Percentiles rank a stretch among this genome's conserved stretches.
phyloP scores from a whole-genome alignment of 345 rosid genomes.

The Ceriops zippeliana region DNA sequence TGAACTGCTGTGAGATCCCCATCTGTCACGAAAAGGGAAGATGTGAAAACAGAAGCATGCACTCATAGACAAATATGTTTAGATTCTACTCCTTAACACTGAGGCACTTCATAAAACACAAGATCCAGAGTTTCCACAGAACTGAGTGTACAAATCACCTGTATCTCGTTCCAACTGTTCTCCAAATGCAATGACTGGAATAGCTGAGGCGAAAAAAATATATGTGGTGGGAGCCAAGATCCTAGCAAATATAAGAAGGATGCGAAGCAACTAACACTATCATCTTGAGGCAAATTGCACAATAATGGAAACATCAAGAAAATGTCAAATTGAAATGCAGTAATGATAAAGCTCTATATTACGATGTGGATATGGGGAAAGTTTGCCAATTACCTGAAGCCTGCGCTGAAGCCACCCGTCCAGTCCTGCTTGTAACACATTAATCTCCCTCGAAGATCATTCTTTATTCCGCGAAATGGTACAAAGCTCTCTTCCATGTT shows the following conservation, averaged over 20 bases:
- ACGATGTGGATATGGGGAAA: neutral
- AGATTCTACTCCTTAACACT: neutral
- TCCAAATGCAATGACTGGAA: slow-evolving; percentile 34
- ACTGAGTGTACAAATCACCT: slow-evolving; percentile 9
- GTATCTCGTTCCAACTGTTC: slow-evolving; percentile 33
- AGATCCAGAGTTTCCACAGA: neutral
- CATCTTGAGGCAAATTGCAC: neutral
- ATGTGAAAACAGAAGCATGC: neutral
- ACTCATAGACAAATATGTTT: neutral
- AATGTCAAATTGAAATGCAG: slow-evolving; percentile 1
- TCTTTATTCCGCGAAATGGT: slow-evolving; percentile 26
- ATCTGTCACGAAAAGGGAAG: slow-evolving; percentile 8
- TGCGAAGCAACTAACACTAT: neutral
- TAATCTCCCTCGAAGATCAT: slow-evolving; percentile 23
- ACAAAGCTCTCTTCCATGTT: slow-evolving; percentile 31
- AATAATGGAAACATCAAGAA: slow-evolving; percentile 5
- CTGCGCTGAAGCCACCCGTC: slow-evolving; percentile 28
- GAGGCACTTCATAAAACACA: neutral
- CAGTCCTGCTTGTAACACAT: slow-evolving; percentile 30
- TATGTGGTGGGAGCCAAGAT: slow-evolving; percentile 32
- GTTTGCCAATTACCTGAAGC: slow-evolving; percentile 19
- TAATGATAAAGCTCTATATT: neutral
- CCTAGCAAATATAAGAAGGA: slow-evolving; percentile 14
- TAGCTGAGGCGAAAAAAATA: slow-evolving; percentile 34
- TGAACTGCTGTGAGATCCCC: slow-evolving; percentile 28